These are phyloP conservation scores for Cordyceps farinosa DNA, from an alignment of 2,329 filamentous ascomycete genomes.

Conservation along the genomic window DNA sequence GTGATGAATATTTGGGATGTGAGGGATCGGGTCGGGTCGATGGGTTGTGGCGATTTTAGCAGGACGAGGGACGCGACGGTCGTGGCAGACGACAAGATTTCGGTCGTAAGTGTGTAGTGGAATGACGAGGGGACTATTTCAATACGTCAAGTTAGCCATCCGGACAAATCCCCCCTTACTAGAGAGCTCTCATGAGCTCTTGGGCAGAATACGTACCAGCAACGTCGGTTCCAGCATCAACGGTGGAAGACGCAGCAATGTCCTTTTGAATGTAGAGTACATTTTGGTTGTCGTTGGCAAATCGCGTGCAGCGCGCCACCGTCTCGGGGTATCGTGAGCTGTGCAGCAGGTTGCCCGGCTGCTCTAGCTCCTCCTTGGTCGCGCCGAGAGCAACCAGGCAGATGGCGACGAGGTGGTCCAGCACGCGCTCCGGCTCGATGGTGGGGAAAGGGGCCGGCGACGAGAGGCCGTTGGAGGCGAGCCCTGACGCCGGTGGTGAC, in stretches of 20 bases:
- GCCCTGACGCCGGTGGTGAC: constrained; percentile 41
- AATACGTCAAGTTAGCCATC: not conserved
- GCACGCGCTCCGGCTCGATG: constrained; percentile 64
- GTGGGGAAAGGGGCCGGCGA: constrained; percentile 45
- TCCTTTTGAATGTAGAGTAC: constrained; percentile 92
- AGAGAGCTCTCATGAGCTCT: not conserved
- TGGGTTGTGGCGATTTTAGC: constrained; percentile 82
- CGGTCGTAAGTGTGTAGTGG: constrained; percentile 74
- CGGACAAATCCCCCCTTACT: not conserved
- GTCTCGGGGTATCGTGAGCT: constrained; percentile 71
- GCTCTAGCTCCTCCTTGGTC: constrained; percentile 72
- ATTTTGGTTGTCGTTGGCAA: constrained; percentile 82
- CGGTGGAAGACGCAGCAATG: constrained; percentile 50
- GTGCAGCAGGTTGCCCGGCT: constrained; percentile 78
- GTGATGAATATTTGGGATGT: constrained; percentile 88
- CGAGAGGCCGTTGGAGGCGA: constrained; percentile 45
- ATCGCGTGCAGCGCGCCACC: constrained; percentile 79
- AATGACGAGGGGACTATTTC: constrained; percentile 51
- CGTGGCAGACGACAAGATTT: constrained; percentile 75
- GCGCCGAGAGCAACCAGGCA: constrained; percentile 73
- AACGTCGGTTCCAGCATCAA: constrained; percentile 46
- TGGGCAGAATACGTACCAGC: constrained; percentile 36
- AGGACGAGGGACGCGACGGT: constrained; percentile 84
- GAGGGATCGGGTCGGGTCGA: constrained; percentile 79
- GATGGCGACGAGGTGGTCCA: constrained; percentile 69